These are phyloP conservation scores for Ophiosphaerella korrae DNA, from an alignment of 2,329 filamentous ascomycete species.

Conservation along the genomic window DNA sequence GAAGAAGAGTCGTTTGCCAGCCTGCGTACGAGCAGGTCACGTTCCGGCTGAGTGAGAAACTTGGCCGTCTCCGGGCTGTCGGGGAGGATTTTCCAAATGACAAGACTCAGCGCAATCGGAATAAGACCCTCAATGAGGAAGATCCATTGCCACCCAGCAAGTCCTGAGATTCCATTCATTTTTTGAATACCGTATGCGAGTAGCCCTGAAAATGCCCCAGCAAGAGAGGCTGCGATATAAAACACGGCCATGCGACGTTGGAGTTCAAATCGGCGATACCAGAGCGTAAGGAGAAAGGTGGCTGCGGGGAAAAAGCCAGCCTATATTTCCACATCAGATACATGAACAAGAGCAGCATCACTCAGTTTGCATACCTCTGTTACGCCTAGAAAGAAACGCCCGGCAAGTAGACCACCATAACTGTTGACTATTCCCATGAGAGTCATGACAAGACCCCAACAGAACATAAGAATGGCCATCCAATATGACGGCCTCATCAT, in stretches of 20 bases:
- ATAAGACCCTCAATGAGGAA: conserved; percentile 36
- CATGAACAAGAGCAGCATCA: not conserved
- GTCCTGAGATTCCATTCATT: conserved; percentile 29
- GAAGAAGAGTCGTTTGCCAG: conserved; percentile 51
- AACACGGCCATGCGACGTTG: conserved; percentile 43
- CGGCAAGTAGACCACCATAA: conserved; percentile 22
- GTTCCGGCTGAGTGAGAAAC: conserved; percentile 42
- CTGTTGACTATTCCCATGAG: conserved; percentile 21
- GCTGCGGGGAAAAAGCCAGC: conserved; percentile 69
- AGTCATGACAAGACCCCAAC: conserved; percentile 52
- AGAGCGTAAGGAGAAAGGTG: conserved; percentile 47
- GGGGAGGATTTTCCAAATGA: conserved; percentile 60
- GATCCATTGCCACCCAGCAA: conserved; percentile 41
- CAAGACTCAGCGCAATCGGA: conserved; percentile 46
- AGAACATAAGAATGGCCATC: conserved; percentile 73
- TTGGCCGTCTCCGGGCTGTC: conserved; percentile 53
- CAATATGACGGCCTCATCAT: conserved; percentile 73
- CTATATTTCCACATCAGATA: conserved; percentile 11
- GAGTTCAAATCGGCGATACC: conserved; percentile 41
- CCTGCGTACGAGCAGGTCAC: conserved; percentile 39
- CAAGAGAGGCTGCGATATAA: conserved; percentile 37
- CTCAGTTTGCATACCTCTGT: conserved; percentile 36
- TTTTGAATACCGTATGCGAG: conserved; percentile 40
- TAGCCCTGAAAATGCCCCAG: conserved; percentile 41
- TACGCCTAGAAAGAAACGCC: conserved; percentile 31